These are phyloP conservation scores for Cladophialophora carrionii DNA, from an alignment of 2,329 filamentous ascomycete species.

Conservation along the genomic window DNA sequence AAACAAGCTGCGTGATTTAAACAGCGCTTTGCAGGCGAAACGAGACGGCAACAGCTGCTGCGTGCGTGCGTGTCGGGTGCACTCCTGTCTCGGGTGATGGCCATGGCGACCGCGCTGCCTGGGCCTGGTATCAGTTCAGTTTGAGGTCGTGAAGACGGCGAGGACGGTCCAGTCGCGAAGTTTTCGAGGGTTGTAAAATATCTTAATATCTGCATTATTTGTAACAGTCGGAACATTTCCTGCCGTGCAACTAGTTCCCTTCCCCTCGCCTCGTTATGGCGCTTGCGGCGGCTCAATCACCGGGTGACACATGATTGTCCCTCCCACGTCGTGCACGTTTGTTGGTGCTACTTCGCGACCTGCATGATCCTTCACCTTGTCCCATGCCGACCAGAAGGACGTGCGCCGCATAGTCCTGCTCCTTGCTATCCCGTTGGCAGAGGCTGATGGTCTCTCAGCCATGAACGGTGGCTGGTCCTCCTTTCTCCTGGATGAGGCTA, in stretches of 20 bases:
- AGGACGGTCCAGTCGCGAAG: not conserved
- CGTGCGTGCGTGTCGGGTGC: not conserved
- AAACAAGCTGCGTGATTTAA: not conserved
- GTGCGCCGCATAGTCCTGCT: not conserved
- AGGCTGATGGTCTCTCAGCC: not conserved
- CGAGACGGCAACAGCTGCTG: not conserved
- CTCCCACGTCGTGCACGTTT: constrained; percentile 9
- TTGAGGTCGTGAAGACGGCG: not conserved
- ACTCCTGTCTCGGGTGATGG: not conserved
- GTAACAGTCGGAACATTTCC: not conserved
- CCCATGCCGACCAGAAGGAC: not conserved
- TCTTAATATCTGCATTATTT: not conserved
- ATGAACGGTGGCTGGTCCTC: not conserved
- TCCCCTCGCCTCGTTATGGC: not conserved
- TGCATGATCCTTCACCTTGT: not conserved
- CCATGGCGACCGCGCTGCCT: not conserved
- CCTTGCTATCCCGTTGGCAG: not conserved
- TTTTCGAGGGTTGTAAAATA: not conserved
- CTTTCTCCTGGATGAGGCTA: constrained; percentile 1
- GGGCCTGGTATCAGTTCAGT: not conserved
- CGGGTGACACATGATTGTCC: not conserved
- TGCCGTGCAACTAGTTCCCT: not conserved
- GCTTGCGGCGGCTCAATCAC: not conserved
- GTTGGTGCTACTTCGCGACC: constrained; percentile 2
- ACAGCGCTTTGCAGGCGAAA: not conserved